These are phyloP conservation scores for Byssothecium circinans DNA, from an alignment of 2,329 filamentous ascomycete genomes.

Conservation along the genomic window DNA sequence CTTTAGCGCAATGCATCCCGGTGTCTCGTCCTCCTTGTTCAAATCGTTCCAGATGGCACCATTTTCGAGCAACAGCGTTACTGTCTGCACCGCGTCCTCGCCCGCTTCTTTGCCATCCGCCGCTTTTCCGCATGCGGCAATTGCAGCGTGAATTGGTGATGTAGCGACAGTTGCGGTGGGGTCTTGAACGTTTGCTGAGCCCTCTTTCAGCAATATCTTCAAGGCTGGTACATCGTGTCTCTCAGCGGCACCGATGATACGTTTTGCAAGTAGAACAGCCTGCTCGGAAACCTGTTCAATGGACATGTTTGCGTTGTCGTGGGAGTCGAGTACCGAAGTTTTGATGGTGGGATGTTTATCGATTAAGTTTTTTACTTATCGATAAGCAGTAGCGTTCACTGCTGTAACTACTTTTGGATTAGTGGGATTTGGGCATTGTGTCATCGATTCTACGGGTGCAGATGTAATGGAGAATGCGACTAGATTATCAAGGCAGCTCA, in stretches of 20 bases:
- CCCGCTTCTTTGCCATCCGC: slow-evolving; percentile 26
- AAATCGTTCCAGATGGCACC: slow-evolving; percentile 45
- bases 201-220: slow-evolving; percentile 38
- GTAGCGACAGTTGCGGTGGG: slow-evolving; percentile 37
- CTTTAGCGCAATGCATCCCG: slow-evolving; percentile 40
- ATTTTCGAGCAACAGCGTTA: slow-evolving; percentile 38
- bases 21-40: slow-evolving; percentile 43
- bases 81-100: slow-evolving; percentile 23
- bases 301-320: slow-evolving; percentile 26
- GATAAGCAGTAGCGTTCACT: slow-evolving; percentile 10
- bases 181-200: slow-evolving; percentile 42
- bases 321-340: not conserved
- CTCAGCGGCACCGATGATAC: slow-evolving; percentile 41
- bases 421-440: not conserved
- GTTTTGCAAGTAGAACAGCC: slow-evolving; percentile 41
- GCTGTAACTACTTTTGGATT: slow-evolving; percentile 5
- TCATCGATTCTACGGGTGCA: too few species aligned
- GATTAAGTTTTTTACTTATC: slow-evolving; percentile 3
- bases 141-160: slow-evolving; percentile 41
- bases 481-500: too few species aligned
- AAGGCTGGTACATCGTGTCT: slow-evolving; percentile 39
- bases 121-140: slow-evolving; percentile 33
- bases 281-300: slow-evolving; percentile 36
- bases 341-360: slow-evolving; percentile 11
- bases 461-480: too few species aligned